Percentiles rank a stretch among this genome's conserved stretches.
Conservation (phyloP, 768 basidiomycete species). For the Suillus brevipes region DNA sequence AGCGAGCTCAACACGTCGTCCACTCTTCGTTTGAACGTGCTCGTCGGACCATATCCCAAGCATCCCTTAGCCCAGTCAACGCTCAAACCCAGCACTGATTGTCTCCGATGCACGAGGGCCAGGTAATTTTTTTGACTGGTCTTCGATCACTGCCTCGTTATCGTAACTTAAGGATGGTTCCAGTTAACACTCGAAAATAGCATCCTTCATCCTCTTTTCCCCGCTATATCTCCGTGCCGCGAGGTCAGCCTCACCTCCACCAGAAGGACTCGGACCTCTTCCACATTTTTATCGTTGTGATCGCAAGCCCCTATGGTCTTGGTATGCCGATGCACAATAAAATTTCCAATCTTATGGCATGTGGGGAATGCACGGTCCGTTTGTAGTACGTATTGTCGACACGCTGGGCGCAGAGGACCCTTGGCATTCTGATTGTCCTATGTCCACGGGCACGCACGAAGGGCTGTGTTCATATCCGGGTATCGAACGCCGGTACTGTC, state of each 20-base stretch:
- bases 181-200: background rate
- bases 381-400: background rate
- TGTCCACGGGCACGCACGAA: background rate
- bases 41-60: background rate
- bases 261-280: background rate
- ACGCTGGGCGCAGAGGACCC: background rate
- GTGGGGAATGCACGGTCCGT: background rate
- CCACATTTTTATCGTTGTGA: background rate
- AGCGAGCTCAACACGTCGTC: background rate
- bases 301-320: background rate
- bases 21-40: background rate
- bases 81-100: background rate
- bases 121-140: background rate
- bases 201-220: background rate
- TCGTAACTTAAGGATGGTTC: background rate
- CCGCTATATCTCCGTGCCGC: background rate
- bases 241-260: background rate
- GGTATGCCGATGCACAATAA: background rate
- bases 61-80: background rate
- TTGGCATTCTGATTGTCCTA: background rate
- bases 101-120: background rate
- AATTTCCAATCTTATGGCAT: background rate
- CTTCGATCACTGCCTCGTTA: background rate
- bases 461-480: background rate
- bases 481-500: background rate